phyloP scores from a whole-genome alignment of 352 stramenopile species.

The Globisporangium perplexum region DNA sequence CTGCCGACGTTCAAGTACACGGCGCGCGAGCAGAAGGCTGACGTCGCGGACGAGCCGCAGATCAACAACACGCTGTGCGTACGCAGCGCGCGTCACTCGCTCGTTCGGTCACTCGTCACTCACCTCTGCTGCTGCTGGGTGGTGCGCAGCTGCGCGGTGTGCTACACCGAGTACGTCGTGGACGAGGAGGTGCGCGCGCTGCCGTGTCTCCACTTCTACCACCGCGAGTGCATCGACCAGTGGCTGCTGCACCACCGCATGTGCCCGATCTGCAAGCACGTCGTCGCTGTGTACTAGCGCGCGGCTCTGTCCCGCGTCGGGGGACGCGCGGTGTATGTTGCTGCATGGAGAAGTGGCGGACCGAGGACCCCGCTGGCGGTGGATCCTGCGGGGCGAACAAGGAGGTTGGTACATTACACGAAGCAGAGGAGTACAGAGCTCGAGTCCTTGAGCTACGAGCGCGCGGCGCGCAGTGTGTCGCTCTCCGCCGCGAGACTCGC shows the following conservation, averaged over 20 bases:
- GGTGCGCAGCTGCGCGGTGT: slow-evolving; percentile 57
- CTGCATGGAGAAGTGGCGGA: too few species aligned
- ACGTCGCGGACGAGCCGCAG: slow-evolving; percentile 21
- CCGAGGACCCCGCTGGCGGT: too few species aligned
- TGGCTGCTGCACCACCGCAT: slow-evolving; percentile 84
- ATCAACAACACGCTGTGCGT: slow-evolving; percentile 58
- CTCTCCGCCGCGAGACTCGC: neutral
- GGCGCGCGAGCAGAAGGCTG: slow-evolving; percentile 25
- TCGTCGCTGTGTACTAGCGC: slow-evolving; percentile 69
- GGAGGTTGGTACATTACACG: neutral
- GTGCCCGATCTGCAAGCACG: slow-evolving; percentile 85
- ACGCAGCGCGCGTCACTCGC: neutral
- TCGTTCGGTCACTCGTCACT: neutral
- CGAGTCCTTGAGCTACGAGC: neutral
- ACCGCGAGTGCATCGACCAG: slow-evolving; percentile 88
- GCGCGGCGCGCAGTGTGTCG: neutral
- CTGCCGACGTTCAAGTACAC: slow-evolving; percentile 78
- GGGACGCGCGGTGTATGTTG: too few species aligned
- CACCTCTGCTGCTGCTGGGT: neutral
- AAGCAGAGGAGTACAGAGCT: neutral
- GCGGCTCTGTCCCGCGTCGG: too few species aligned
- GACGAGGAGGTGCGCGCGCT: slow-evolving; percentile 78
- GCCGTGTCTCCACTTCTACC: slow-evolving; percentile 86
- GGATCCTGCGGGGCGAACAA: too few species aligned
- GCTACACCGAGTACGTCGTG: slow-evolving; percentile 68